Conservation (phyloP, 2,329 filamentous ascomycete species). For the Colletotrichum higginsianum region DNA sequence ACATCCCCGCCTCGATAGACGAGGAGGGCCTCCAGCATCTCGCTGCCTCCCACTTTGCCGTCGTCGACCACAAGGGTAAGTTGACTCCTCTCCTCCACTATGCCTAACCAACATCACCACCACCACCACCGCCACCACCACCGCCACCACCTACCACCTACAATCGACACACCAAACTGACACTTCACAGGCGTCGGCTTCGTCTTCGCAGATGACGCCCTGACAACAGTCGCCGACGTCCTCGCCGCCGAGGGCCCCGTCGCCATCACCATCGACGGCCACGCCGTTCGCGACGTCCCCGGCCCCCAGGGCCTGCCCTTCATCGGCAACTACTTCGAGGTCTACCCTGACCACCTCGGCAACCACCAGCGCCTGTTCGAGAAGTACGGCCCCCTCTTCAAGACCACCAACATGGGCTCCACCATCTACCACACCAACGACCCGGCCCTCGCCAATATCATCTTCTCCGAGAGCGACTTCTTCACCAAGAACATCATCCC, state of each 20-base stretch:
- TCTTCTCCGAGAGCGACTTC: slow-evolving; percentile 65
- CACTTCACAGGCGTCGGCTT: slow-evolving; percentile 55
- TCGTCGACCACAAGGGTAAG: slow-evolving; percentile 59
- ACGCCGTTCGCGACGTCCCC: slow-evolving; percentile 63
- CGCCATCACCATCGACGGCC: slow-evolving; percentile 64
- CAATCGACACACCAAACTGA: not conserved
- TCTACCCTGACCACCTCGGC: slow-evolving; percentile 71
- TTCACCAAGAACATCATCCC: slow-evolving; percentile 69
- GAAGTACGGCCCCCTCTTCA: slow-evolving; percentile 66
- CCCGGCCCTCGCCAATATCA: slow-evolving; percentile 60
- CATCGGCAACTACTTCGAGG: slow-evolving; percentile 68
- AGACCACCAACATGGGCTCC: slow-evolving; percentile 67
- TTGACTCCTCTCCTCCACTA: not conserved
- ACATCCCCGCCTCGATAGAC: slow-evolving; percentile 53
- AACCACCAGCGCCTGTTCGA: slow-evolving; percentile 70
- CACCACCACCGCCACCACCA: not conserved
- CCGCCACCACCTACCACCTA: not conserved
- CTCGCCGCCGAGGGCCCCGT: slow-evolving; percentile 52
- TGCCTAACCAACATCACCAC: not conserved
- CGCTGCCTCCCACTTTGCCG: slow-evolving; percentile 59
- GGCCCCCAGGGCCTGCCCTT: slow-evolving; percentile 64
- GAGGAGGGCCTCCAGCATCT: slow-evolving; percentile 56
- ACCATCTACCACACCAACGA: slow-evolving; percentile 66
- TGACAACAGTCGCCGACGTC: slow-evolving; percentile 55
- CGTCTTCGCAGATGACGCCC: slow-evolving; percentile 48